Evolutionary conservation across 306 rosid genomes (phyloP).

Genomic region (Casuarina glauca): DNA sequence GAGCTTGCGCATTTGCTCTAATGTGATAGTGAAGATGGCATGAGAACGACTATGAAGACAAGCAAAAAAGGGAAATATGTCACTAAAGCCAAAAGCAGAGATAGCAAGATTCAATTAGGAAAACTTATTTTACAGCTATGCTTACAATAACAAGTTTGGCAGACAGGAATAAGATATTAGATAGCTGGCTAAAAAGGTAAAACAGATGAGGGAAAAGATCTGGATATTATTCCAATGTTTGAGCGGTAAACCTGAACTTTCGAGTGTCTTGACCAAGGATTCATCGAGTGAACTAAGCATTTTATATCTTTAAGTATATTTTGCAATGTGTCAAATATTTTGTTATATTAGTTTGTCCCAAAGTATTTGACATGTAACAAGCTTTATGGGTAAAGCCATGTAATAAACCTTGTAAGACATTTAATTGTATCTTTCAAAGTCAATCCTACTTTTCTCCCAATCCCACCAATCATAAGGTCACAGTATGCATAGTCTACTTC

Average conservation of each 20-base stretch:
- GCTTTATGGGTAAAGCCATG: neutral
- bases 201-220: neutral
- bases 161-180: neutral
- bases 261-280: neutral
- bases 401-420: neutral
- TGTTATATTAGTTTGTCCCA: neutral
- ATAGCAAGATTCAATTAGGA: constrained; percentile 21
- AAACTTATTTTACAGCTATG: neutral
- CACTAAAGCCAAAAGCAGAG: constrained; percentile 14
- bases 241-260: neutral
- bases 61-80: constrained; percentile 29
- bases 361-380: neutral
- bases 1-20: constrained; percentile 92
- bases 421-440: neutral
- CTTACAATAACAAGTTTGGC: neutral
- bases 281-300: constrained; percentile 6
- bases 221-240: neutral
- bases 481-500: neutral
- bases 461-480: neutral
- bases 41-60: constrained; percentile 82
- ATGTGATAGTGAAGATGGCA: constrained; percentile 97
- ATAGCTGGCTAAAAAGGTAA: neutral
- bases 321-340: neutral
- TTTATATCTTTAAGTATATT: constrained; percentile 1
- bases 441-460: neutral